Evolutionary conservation across 1,284 basidiomycete species (phyloP).

Genomic region (Entoloma clypeatum): DNA sequence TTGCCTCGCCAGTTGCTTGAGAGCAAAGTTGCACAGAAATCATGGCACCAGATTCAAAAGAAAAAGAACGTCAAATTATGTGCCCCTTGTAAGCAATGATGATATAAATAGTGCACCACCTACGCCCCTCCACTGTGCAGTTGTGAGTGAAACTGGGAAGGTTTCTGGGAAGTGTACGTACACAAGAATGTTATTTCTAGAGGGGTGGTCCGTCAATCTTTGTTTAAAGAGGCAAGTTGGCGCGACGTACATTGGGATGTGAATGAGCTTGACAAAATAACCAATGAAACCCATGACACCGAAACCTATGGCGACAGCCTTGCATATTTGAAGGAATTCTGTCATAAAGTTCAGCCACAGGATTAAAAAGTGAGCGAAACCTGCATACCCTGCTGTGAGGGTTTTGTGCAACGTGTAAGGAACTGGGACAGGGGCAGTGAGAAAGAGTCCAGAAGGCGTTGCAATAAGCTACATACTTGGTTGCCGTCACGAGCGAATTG

Average conservation of each 20-base stretch:
- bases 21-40: not conserved
- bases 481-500: conserved; percentile 92
- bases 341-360: conserved; percentile 13
- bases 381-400: conserved; percentile 82
- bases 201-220: conserved; percentile 7
- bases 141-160: conserved; percentile 14
- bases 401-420: conserved; percentile 96
- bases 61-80: conserved; percentile 3
- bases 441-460: conserved; percentile 4
- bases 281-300: conserved; percentile 98
- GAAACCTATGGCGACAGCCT: conserved; percentile 92
- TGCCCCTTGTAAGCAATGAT: conserved; percentile 7
- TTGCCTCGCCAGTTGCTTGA: no score
- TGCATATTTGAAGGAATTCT: conserved; percentile 93
- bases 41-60: not conserved
- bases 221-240: conserved; percentile 1
- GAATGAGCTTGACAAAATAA: conserved; percentile 93
- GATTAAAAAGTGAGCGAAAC: not conserved
- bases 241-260: conserved; percentile 86
- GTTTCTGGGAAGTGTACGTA: conserved; percentile 44
- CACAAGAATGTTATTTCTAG: conserved; percentile 93
- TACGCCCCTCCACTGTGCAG: conserved; percentile 65
- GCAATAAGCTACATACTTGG: conserved; percentile 56
- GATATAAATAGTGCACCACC: conserved; percentile 16
- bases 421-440: conserved; percentile 57